Evolutionary conservation across 768 basidiomycete genomes (phyloP).

Genomic region (Lactarius psammicola): DNA sequence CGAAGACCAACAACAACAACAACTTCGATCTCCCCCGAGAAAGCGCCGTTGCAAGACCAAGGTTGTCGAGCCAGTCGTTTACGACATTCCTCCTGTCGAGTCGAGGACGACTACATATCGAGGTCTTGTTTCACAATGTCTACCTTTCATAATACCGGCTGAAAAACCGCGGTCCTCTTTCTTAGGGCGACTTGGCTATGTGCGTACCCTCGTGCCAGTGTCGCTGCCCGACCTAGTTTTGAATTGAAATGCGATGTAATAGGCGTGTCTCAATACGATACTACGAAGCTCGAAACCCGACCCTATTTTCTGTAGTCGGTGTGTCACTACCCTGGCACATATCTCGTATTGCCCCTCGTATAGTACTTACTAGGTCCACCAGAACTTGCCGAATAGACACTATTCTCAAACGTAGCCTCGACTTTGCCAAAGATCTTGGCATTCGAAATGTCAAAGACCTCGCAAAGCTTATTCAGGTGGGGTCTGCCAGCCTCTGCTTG

Average conservation of each 20-base stretch:
- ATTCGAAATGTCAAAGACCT: slow-evolving; percentile 73
- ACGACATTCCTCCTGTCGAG: slow-evolving; percentile 71
- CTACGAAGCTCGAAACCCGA: slow-evolving; percentile 70
- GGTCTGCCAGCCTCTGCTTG: slow-evolving; percentile 5
- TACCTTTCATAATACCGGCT: not conserved
- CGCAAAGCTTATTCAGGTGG: slow-evolving; percentile 59
- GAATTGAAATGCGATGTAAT: not conserved
- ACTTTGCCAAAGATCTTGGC: slow-evolving; percentile 80
- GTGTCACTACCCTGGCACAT: slow-evolving; percentile 17
- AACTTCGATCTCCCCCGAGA: slow-evolving; percentile 21
- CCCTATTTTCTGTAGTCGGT: slow-evolving; percentile 74
- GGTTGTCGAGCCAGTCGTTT: slow-evolving; percentile 49
- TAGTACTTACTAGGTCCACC: slow-evolving; percentile 1
- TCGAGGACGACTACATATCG: slow-evolving; percentile 65
- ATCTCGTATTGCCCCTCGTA: not conserved
- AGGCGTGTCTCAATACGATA: slow-evolving; percentile 86
- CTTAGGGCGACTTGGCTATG: slow-evolving; percentile 28
- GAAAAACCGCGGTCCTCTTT: not conserved
- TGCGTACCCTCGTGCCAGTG: not conserved
- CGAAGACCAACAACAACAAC: slow-evolving; percentile 18
- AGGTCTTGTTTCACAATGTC: slow-evolving; percentile 45
- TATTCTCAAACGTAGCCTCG: slow-evolving; percentile 75
- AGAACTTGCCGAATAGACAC: slow-evolving; percentile 62
- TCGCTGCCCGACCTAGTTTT: not conserved
- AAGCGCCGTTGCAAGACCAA: slow-evolving; percentile 37